Percentiles rank a stretch among this genome's conserved stretches.
phyloP scores from a whole-genome alignment of 2,329 filamentous ascomycete genomes.

The Ceratocystis lukuohia region DNA sequence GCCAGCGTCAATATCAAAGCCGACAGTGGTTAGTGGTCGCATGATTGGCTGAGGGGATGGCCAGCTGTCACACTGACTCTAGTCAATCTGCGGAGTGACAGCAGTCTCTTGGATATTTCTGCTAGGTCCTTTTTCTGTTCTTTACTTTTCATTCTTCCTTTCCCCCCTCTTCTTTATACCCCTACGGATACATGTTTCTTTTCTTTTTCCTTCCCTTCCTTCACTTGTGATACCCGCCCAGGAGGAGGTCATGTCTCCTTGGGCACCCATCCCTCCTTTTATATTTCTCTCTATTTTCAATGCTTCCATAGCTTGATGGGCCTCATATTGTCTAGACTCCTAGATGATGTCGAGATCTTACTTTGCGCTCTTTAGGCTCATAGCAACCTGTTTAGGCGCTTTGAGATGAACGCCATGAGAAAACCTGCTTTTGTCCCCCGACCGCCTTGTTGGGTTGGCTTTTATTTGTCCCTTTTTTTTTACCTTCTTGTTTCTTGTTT shows the following conservation, averaged over 20 bases:
- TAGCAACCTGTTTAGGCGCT: no score
- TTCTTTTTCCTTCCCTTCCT: constrained; percentile 10
- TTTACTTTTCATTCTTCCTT: constrained; percentile 18
- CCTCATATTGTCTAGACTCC: no score
- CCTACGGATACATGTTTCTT: constrained; percentile 1
- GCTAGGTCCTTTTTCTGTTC: neutral
- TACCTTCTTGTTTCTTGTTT: constrained; percentile 2
- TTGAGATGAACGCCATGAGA: no score
- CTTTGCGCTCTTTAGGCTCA: neutral
- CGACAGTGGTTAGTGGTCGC: constrained; percentile 41
- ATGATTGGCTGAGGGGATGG: constrained; percentile 32
- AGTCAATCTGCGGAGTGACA: neutral
- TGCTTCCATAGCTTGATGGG: neutral
- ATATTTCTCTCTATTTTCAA: constrained; percentile 9
- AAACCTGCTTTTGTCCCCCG: no score
- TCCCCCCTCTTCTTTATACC: constrained; percentile 21
- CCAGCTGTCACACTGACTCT: neutral
- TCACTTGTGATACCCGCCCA: constrained; percentile 19
- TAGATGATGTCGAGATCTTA: no score
- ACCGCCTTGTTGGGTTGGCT: no score
- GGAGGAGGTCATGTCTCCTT: constrained; percentile 7
- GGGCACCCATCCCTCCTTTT: constrained; percentile 9
- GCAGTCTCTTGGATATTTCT: neutral
- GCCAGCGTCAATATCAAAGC: constrained; percentile 25
- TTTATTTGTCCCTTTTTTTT: constrained; percentile 21